Percentiles rank a stretch among this genome's conserved stretches.
These are phyloP conservation scores for Rhizophora mangle DNA, from an alignment of 345 rosid species.

Conservation along the genomic window DNA sequence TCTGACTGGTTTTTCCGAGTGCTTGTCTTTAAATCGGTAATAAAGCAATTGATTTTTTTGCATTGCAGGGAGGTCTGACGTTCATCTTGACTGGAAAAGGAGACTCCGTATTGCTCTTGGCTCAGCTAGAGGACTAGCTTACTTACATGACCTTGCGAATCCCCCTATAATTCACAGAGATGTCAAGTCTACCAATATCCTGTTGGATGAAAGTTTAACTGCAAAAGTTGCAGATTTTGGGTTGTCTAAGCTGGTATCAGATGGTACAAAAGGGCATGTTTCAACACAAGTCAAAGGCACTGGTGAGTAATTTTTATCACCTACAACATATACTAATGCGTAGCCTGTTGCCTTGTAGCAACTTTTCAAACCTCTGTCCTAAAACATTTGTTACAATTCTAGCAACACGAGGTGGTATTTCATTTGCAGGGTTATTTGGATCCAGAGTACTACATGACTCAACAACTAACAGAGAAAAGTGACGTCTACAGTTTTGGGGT, in stretches of 20 bases:
- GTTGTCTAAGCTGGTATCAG: slow-evolving; percentile 83
- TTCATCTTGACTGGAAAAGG: slow-evolving; percentile 80
- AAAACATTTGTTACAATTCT: background rate
- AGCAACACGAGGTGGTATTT: background rate
- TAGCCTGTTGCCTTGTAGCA: background rate
- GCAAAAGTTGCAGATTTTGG: slow-evolving; percentile 98
- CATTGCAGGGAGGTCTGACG: slow-evolving; percentile 58
- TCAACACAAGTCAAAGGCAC: slow-evolving; percentile 99
- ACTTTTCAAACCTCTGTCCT: too few relatives aligned
- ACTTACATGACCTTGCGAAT: slow-evolving; percentile 91
- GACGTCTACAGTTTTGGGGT: slow-evolving; percentile 95
- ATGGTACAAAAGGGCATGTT: slow-evolving; percentile 89
- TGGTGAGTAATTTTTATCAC: slow-evolving; percentile 43
- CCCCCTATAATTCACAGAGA: slow-evolving; percentile 98
- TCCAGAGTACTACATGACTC: slow-evolving; percentile 97
- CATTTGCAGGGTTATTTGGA: slow-evolving; percentile 81
- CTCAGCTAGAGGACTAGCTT: slow-evolving; percentile 90
- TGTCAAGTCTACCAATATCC: slow-evolving; percentile 80
- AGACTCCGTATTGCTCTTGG: slow-evolving; percentile 84
- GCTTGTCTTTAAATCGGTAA: background rate
- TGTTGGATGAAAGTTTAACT: slow-evolving; percentile 72
- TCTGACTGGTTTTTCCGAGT: too few relatives aligned
- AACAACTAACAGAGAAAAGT: slow-evolving; percentile 88
- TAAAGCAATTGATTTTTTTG: background rate
- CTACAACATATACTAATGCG: background rate